Conservation (phyloP, 495 filamentous ascomycete species). For the Penicillium taxi region DNA sequence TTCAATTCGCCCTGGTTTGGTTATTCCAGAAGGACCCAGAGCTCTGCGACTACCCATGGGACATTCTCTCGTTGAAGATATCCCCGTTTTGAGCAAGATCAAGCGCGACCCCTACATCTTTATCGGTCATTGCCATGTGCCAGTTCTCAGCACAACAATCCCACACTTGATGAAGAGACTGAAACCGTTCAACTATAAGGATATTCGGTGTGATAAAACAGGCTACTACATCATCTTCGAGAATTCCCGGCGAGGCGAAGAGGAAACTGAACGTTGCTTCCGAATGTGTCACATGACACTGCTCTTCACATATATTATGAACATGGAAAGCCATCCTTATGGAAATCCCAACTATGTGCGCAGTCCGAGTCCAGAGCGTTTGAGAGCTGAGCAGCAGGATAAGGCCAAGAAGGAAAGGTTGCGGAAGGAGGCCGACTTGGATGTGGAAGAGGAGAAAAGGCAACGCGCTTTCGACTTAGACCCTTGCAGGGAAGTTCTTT, state of each 20-base stretch:
- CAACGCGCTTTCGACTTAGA: constrained; percentile 77
- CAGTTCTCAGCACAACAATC: constrained; percentile 75
- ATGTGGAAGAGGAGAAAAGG: constrained; percentile 79
- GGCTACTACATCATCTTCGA: constrained; percentile 91
- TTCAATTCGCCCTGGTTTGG: constrained; percentile 25
- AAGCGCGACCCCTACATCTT: constrained; percentile 88
- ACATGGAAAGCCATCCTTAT: constrained; percentile 72
- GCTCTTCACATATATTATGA: constrained; percentile 89
- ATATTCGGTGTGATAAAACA: constrained; percentile 69
- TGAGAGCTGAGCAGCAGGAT: constrained; percentile 45
- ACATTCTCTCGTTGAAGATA: constrained; percentile 48
- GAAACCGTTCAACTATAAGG: constrained; percentile 65
- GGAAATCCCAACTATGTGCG: constrained; percentile 60
- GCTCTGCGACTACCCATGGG: constrained; percentile 37
- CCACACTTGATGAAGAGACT: constrained; percentile 80
- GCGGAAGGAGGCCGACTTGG: constrained; percentile 64
- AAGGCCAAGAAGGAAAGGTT: constrained; percentile 47
- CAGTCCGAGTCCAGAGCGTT: constrained; percentile 50
- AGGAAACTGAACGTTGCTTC: constrained; percentile 71
- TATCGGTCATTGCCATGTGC: constrained; percentile 75
- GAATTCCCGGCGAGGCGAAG: constrained; percentile 62
- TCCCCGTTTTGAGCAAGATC: constrained; percentile 56
- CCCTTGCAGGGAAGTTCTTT: constrained; percentile 71
- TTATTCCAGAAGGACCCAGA: constrained; percentile 43
- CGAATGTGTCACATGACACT: constrained; percentile 61